Evolutionary conservation across 202 grass and related monocot genomes (phyloP), one percentile per base, ranked within the genome.

Genomic region (Bolboschoenoplectus hybrid): DNA sequence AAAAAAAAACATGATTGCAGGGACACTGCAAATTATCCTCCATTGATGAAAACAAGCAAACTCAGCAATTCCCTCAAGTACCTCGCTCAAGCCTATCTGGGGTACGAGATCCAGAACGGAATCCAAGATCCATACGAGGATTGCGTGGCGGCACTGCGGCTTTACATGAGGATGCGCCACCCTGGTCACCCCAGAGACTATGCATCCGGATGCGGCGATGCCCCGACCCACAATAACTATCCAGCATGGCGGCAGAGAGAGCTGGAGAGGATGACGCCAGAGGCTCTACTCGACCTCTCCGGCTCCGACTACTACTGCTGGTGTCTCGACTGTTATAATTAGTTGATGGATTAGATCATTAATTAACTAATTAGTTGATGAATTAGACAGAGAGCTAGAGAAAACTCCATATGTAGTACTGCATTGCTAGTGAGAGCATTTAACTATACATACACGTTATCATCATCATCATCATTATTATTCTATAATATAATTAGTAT

Each of bases 1-100:
- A 49, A 26, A 20, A 49, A 61, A 53, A 44, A 40, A 7, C 16
- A 35, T 56, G 51, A 70, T 61, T 36, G 3, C 26, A 91, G 95
- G 53, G 95, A 97, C 86, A 98, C 90, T 55, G 95, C 95, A 1
- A 86, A 51, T 6, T 95, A 95, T 84, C 93, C 95, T 80, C 93
- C 91, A 58, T 88, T 97, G 71, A 93, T 95, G 93, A 97, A 93
- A 87, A 97, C 95, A 50, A 97, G 93, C 93, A 88, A 80, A 87
- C 81, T 97, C 43, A 97, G 93, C 87, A 95, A 97, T 86, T 89
- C 91, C 39, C 93, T 98, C 60, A 89, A 63, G 87, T 95, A 90
- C 82, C 90, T 98, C 32, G 93, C 95, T 9, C 72, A 19, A 63
- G 79, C 74, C 2, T 91, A 92, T 82, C 93, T 93, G 1, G 93